Evolutionary conservation across 2,329 filamentous ascomycete species (phyloP), one percentile per base, ranked within the genome.

Genomic region (Cladosporium sp.): DNA sequence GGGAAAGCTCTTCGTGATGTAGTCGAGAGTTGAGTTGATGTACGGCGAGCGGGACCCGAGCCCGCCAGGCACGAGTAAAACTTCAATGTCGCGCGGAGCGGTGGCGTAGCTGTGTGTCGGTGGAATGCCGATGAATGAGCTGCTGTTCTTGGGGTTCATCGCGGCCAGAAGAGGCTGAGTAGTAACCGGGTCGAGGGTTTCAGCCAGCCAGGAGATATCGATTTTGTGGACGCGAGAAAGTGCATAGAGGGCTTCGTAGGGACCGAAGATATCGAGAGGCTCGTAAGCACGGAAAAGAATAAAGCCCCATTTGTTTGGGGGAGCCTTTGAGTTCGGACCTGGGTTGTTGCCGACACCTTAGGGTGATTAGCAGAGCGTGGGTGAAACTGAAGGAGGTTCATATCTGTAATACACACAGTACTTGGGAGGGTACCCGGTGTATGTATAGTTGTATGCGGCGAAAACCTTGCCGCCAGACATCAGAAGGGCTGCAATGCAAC

Each of bases 21-120:
- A 50, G 4, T 48, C 45, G 2, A 44, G 7, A 2, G 52, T 53
- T 1, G 13, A 18, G 18, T 44, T 64, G 56, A 75, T 83, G 2
- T 74, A 67, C 3, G 50, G 54, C 33, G 59, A 60, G 19, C 72
- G 52, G 22, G 64, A 71, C 0, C 83, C 84, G 0, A 70, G 49
- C 0, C 85, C 84, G 2, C 85, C 84, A 0, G 85, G 85, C 7
- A 88, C 67, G n/a, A 89, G 66, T 16, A 88, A 72, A 3, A 86
- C 78, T 42, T 86, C 81, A 4, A 85, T 67, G 4, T 72, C 71
- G 1, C 61, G 56, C 0, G 77, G 77, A 2, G 74, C 72, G 3
- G 72, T 66, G 40, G 68, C 70, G 59, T 82, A 82, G 0, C 81
- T 85, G 60, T 77, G 74, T 5, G 77, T 78, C 3, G 76, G 75